Evolutionary conservation across 495 filamentous ascomycete species (phyloP), one percentile per base, ranked within the genome.

Genomic region (Staphylotrichum tortipilum): DNA sequence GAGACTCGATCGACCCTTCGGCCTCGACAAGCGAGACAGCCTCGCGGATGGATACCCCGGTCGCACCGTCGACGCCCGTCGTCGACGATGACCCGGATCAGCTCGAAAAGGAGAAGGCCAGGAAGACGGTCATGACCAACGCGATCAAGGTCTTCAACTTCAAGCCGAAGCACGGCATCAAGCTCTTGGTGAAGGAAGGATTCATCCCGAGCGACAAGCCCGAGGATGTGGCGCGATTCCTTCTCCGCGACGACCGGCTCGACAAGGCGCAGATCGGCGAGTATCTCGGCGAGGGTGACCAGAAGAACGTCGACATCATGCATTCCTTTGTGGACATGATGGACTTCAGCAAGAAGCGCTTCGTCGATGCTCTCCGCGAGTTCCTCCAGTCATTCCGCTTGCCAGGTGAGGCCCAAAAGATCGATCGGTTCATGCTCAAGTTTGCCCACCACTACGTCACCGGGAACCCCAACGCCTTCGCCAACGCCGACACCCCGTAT

Each of bases 351-450:
- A 87, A 86, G 63, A 85, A 85, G 40, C 85, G 89, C 9, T 99
- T 99, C 53, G 90, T 95, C 11, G 92, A 95, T 68, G 82, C 92
- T 18, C 71, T 99, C 11, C 80, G 92, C 22, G 79, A 85, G 44
- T 99, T 97, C 60, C 72, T 99, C 12, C 92, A 99, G 67, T 84
- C 87, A 39, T 99, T 99, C 73, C 85, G 92, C 26, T 70, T 99
- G 10, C 92, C 92, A 1, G 92, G 92, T 37, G 92, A 99, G 66
- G 90, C 90, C 1, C 92, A 99, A 64, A 99, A 99, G 72, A 99
- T 99, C 55, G 92, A 99, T 80, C 85, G 92, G 30, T 95, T 96
- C 68, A 97, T 99, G 92, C 75, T 97, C 43, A 99, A 99, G 66
- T 99, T 97, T 68, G 94, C 92, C 34, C 88, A 97, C 60, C 82